phyloP scores from a whole-genome alignment of 768 basidiomycete genomes.

The Trametes coccinea region DNA sequence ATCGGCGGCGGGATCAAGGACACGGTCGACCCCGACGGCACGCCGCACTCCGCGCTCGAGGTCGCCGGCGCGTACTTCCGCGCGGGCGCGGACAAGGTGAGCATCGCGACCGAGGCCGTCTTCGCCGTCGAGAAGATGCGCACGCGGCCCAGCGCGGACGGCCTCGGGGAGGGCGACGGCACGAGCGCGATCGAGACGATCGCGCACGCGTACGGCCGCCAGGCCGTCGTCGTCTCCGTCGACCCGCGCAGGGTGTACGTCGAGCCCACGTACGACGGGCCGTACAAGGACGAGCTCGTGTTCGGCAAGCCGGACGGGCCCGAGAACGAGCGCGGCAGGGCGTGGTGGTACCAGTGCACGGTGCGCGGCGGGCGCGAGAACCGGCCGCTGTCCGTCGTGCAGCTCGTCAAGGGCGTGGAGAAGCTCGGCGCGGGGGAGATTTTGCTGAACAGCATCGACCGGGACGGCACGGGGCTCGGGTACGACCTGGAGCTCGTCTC shows the following conservation, averaged over 20 bases:
- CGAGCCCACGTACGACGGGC: conserved; percentile 66
- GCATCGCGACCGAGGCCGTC: conserved; percentile 95
- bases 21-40: conserved; percentile 93
- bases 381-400: conserved; percentile 81
- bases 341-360: conserved; percentile 99
- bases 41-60: conserved; percentile 80
- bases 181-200: conserved; percentile 92
- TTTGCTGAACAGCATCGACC: conserved; percentile 92
- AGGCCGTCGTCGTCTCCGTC: conserved; percentile 96
- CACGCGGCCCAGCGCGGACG: conserved; percentile 33
- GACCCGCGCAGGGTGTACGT: conserved; percentile 90
- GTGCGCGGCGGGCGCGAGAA: conserved; percentile 88
- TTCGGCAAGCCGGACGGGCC: conserved; percentile 42
- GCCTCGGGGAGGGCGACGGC: conserved; percentile 55
- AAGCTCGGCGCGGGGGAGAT: conserved; percentile 92
- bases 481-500: conserved; percentile 86
- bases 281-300: conserved; percentile 65
- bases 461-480: conserved; percentile 83
- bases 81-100: conserved; percentile 97
- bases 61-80: conserved; percentile 97
- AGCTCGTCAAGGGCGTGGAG: conserved; percentile 92
- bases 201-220: conserved; percentile 85
- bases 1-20: conserved; percentile 99
- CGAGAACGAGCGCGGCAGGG: conserved; percentile 64
- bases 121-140: conserved; percentile 86